phyloP scores from a whole-genome alignment of 306 rosid genomes.

The Lathyrus oleraceus region DNA sequence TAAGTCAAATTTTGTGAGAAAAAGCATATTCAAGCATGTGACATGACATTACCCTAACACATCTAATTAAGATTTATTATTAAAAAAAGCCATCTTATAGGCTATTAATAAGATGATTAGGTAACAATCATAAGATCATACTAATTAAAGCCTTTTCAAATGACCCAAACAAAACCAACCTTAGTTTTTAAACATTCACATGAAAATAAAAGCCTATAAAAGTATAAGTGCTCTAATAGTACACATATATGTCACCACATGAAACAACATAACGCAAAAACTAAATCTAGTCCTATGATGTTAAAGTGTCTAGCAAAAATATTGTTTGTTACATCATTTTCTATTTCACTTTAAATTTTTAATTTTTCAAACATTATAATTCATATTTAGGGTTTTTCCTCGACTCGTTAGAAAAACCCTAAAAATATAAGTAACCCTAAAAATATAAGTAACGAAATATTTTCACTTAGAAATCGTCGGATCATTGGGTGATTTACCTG shows the following conservation, averaged over 20 bases:
- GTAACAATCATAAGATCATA: constrained; percentile 10
- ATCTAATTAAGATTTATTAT: neutral
- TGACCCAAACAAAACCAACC: neutral
- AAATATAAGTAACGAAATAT: no score
- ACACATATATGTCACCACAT: neutral
- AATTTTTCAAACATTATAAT: no score
- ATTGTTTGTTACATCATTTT: neutral
- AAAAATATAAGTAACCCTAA: no score
- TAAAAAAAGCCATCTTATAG: neutral
- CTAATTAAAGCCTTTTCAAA: neutral
- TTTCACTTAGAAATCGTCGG: no score
- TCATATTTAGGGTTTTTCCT: no score
- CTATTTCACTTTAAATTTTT: neutral
- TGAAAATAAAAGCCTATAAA: neutral
- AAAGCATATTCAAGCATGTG: constrained; percentile 1
- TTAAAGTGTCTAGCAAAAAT: neutral
- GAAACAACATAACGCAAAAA: neutral
- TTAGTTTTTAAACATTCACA: neutral
- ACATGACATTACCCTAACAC: neutral
- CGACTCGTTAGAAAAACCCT: no score
- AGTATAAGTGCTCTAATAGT: neutral
- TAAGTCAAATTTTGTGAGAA: constrained; percentile 8
- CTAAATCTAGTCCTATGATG: constrained; percentile 5
- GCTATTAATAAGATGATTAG: neutral
- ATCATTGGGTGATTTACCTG: constrained; percentile 50